These are phyloP conservation scores for Globisporangium perplexum DNA, from an alignment of 352 stramenopile species.

Conservation along the genomic window DNA sequence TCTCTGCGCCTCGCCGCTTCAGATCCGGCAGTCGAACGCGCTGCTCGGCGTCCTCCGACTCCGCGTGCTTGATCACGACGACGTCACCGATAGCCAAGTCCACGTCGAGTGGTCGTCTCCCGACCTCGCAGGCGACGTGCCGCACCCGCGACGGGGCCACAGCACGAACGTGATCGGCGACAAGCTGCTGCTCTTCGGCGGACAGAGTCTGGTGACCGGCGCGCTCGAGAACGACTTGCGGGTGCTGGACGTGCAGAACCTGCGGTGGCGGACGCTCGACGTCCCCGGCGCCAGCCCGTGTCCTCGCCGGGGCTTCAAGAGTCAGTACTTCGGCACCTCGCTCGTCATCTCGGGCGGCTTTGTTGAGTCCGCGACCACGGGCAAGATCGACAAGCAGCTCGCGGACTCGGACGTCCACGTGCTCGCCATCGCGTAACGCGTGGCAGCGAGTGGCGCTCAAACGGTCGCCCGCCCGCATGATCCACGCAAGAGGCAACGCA, in stretches of 20 bases:
- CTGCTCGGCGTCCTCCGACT: constrained; percentile 46
- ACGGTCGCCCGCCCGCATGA: background rate
- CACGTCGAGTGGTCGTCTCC: constrained; percentile 34
- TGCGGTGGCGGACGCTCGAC: constrained; percentile 28
- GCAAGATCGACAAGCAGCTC: constrained; percentile 49
- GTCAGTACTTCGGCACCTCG: constrained; percentile 69
- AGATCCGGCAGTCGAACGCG: constrained; percentile 67
- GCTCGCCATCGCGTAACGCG: constrained; percentile 13
- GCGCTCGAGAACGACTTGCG: constrained; percentile 46
- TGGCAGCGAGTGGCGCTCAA: no score
- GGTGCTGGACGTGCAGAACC: constrained; percentile 27
- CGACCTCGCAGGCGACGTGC: constrained; percentile 27
- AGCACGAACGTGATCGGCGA: constrained; percentile 49
- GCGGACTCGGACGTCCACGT: constrained; percentile 59
- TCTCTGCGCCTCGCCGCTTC: background rate
- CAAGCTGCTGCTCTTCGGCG: constrained; percentile 58
- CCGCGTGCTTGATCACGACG: constrained; percentile 5
- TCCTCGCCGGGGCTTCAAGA: constrained; percentile 70
- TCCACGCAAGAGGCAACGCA: background rate
- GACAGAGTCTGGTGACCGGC: constrained; percentile 40
- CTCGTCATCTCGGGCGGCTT: constrained; percentile 75
- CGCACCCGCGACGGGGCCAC: constrained; percentile 46
- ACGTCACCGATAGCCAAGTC: constrained; percentile 2
- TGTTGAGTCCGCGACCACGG: constrained; percentile 26
- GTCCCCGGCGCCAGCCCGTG: constrained; percentile 35